Conservation (phyloP, 2,329 filamentous ascomycete genomes). For the Malbranchea zuffiana region DNA sequence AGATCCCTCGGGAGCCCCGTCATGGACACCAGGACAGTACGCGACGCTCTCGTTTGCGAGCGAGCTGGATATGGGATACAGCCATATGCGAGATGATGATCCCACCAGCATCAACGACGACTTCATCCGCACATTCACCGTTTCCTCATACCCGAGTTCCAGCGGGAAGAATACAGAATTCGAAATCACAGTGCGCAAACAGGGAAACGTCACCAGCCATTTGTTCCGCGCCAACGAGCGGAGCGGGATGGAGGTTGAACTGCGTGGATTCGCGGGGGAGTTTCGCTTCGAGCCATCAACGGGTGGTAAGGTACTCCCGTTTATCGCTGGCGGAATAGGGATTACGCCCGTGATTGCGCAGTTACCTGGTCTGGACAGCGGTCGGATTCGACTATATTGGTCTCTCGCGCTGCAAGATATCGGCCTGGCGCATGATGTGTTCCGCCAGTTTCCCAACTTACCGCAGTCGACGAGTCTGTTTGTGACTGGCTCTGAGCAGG, state of each 20-base stretch:
- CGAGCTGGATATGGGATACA: slow-evolving; percentile 62
- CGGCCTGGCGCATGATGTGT: slow-evolving; percentile 48
- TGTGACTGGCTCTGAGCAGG: slow-evolving; percentile 44
- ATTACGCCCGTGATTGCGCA: slow-evolving; percentile 73
- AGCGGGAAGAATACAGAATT: slow-evolving; percentile 40
- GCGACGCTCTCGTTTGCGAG: slow-evolving; percentile 60
- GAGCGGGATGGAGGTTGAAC: slow-evolving; percentile 49
- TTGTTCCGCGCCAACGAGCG: slow-evolving; percentile 49
- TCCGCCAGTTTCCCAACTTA: slow-evolving; percentile 45
- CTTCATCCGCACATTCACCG: slow-evolving; percentile 70
- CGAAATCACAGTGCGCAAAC: slow-evolving; percentile 60
- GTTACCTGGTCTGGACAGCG: slow-evolving; percentile 41
- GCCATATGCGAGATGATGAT: slow-evolving; percentile 74
- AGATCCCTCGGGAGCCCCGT: slow-evolving; percentile 23
- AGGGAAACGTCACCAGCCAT: slow-evolving; percentile 57
- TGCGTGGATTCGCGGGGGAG: slow-evolving; percentile 63
- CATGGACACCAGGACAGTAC: slow-evolving; percentile 64
- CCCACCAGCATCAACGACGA: slow-evolving; percentile 75
- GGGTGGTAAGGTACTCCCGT: slow-evolving; percentile 38
- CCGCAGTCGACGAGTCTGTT: slow-evolving; percentile 49
- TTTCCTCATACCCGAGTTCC: slow-evolving; percentile 49
- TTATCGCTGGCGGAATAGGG: slow-evolving; percentile 69
- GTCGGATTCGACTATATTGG: slow-evolving; percentile 54
- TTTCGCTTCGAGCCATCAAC: slow-evolving; percentile 37
- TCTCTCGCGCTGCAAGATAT: slow-evolving; percentile 52